Evolutionary conservation across 75 land plant species (phyloP), one percentile per base, ranked within the genome.

Genomic region (Pinus albicaulis): DNA sequence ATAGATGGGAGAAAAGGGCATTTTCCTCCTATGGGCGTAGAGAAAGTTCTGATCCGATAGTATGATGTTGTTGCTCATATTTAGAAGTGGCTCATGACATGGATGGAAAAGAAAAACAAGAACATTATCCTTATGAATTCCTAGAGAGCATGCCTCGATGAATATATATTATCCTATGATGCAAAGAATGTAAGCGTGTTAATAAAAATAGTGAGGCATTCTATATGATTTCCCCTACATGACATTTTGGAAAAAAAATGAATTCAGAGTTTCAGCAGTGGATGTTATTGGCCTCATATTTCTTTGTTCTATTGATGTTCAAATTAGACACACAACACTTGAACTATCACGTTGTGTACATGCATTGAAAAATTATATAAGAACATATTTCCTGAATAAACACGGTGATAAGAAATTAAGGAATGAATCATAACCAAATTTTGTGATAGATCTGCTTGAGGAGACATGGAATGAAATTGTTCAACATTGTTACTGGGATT

Each of bases 41-140:
- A 95, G 55, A 83, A 86, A 84, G 95, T 93, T 59, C 80, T 97
- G 62, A 89, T 80, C 56, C 83, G 92, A 19, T 97, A 98, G 99
- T 97, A 97, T 84, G 99, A 92, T 53, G 99, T 98, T 57, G 93
- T 97, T 76, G 84, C 84, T 53, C 84, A 92, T 59, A 89, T 97
- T 59, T 83, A 98, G 61, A 76, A 3, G n/a, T 92, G 92, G 71
- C 98, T 97, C 28, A 86, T 91, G 76, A 87, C 91, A 58, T 97
- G 99, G 99, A 97, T 97, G 95, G 99, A 94, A 48, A 97, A 94
- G n/a, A 80, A 94, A 77, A 97, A 89, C 85, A 97, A 97, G 75
- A 98, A 97, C 64, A 79, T 94, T 57, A 79, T 89, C 76, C 85
- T 52, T 78, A 74, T 34, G 56, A 77, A 44, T 36, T 83, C 93